Evolutionary conservation across 1,284 basidiomycete genomes (phyloP), one percentile per base, ranked within the genome.

Genomic region (Leccinum variabile): DNA sequence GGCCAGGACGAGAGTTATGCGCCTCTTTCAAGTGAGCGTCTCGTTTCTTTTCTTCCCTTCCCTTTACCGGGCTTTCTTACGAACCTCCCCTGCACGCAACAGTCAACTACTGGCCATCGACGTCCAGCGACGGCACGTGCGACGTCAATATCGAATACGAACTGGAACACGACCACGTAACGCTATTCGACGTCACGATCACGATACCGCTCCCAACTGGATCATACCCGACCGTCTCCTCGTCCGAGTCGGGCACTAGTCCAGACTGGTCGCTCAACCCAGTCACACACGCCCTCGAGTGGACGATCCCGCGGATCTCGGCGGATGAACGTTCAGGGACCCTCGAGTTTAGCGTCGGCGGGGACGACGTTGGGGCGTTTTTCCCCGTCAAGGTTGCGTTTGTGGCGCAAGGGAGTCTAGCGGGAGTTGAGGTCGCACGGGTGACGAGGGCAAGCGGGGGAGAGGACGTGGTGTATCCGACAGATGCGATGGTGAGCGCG

Each of bases 81-180:
- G 18, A 6, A 18, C 18, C 5, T 44, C n/a, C n/a, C 18, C 10
- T 22, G n/a, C 44, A 18, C 44, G 6, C 5, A 22, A 14, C 5
- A 93, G 95, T 98, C 76, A 98, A 95, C 71, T 96, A 93, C 77
- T 98, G 97, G 97, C 96, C 96, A 5, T 91, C 94, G 33, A 90
- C 92, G 2, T 90, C 91, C 56, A 95, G 94, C 68, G 90, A 95
- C 69, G 94, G 94, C 30, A 90, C 89, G 1, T 93, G 90, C 68
- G 95, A 97, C 68, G 94, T 98, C 61, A 97, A 92, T 75, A 93
- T 98, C 70, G 97, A 98, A 77, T 99, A 97, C 76, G 95, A 98
- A 76, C 89, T 98, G 55, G 94, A 97, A 75, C 91, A 94, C 64
- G 86, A 37, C 6, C 86, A 85, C 63, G 78, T 97, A 61, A 37